These are phyloP conservation scores for Beta lomatogona DNA, from an alignment of 179 eudicot species.

Conservation along the genomic window DNA sequence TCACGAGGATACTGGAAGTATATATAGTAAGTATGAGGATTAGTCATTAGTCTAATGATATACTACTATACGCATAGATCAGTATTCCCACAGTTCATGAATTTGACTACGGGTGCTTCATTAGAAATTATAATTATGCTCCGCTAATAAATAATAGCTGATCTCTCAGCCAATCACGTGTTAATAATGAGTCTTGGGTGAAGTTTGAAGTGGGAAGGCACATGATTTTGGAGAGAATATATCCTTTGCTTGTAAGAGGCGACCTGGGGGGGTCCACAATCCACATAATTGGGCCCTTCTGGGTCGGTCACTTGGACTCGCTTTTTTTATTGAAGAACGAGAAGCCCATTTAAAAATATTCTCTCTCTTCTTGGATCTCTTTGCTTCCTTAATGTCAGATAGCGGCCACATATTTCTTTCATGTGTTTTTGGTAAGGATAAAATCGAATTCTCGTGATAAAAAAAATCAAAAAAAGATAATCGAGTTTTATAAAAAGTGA, in stretches of 20 bases:
- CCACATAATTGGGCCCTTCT: constrained; percentile 32
- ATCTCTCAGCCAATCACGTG: constrained; percentile 23
- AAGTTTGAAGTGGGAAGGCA: constrained; percentile 24
- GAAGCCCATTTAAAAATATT: constrained; percentile 28
- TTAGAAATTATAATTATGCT: no score
- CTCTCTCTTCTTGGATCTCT: constrained; percentile 33
- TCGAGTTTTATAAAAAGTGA: no score
- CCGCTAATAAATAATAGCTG: neutral
- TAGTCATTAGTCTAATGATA: no score
- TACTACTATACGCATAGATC: no score
- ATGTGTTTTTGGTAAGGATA: neutral
- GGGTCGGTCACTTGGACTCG: constrained; percentile 27
- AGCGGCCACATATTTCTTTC: constrained; percentile 24
- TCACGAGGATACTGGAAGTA: no score
- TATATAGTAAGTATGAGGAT: no score
- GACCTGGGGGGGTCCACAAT: constrained; percentile 27
- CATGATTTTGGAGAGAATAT: constrained; percentile 35
- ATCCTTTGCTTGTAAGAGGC: constrained; percentile 42
- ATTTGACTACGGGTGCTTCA: no score
- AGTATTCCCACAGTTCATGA: no score
- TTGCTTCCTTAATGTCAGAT: constrained; percentile 39
- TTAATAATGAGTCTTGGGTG: neutral
- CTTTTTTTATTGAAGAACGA: constrained; percentile 34
- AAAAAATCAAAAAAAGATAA: no score
- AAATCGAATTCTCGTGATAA: no score